These are phyloP conservation scores for Monilinia vaccinii-corymbosi DNA, from an alignment of 2,329 filamentous ascomycete species.

Conservation along the genomic window DNA sequence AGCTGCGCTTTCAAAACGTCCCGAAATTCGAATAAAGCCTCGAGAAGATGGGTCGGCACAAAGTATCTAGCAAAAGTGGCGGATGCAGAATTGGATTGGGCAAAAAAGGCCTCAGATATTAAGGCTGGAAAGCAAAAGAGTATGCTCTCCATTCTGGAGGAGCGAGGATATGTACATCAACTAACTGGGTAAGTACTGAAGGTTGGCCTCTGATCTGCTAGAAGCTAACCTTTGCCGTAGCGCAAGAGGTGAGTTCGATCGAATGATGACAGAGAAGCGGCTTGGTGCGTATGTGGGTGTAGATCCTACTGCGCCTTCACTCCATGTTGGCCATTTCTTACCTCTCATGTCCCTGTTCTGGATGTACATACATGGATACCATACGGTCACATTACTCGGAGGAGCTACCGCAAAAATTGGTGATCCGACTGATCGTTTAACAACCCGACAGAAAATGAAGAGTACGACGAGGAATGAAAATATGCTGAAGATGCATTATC, in stretches of 20 bases:
- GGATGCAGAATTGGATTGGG: constrained; percentile 36
- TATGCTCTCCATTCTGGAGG: constrained; percentile 57
- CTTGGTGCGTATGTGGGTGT: constrained; percentile 73
- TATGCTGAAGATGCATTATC: constrained; percentile 57
- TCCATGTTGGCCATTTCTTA: constrained; percentile 73
- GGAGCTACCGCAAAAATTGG: constrained; percentile 71
- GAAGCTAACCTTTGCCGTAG: constrained; percentile 15
- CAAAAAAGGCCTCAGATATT: constrained; percentile 38
- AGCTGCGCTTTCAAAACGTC: constrained; percentile 24
- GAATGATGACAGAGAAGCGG: constrained; percentile 54
- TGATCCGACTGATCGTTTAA: constrained; percentile 64
- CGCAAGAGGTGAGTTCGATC: constrained; percentile 44
- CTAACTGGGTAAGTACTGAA: constrained; percentile 53
- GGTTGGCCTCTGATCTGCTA: not conserved
- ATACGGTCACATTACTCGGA: constrained; percentile 58
- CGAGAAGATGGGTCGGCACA: constrained; percentile 24
- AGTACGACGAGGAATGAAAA: constrained; percentile 50
- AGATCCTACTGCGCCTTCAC: constrained; percentile 70
- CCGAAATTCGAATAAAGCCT: constrained; percentile 5
- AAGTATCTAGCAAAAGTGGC: constrained; percentile 31
- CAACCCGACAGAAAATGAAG: constrained; percentile 46
- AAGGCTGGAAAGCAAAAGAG: constrained; percentile 40
- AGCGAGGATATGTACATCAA: constrained; percentile 66
- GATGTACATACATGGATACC: constrained; percentile 70
- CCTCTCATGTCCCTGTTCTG: constrained; percentile 79